These are phyloP conservation scores for Borovskyia barvae DNA, from an alignment of 208 protist genomes.

Conservation along the genomic window DNA sequence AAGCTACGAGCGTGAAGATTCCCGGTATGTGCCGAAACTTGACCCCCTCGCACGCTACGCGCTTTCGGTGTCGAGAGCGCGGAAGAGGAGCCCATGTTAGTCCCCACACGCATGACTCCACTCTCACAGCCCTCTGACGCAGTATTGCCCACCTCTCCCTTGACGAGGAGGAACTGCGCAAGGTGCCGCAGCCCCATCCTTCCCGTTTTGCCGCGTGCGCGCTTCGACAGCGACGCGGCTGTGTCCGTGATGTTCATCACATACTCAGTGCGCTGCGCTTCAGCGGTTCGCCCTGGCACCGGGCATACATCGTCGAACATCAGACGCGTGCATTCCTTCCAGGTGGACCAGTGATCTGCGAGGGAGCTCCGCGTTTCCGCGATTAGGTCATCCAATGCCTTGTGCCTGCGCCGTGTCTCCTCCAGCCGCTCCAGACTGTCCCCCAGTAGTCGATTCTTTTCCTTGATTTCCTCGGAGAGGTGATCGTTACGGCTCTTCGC, in stretches of 20 bases:
- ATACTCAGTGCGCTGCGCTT: constrained; percentile 22
- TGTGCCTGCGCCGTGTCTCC: constrained; percentile 43
- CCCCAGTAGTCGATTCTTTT: constrained; percentile 65
- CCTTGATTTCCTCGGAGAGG: constrained; percentile 61
- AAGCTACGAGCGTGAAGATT: too few relatives aligned
- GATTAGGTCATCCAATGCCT: constrained; percentile 50
- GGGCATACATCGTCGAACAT: constrained; percentile 68
- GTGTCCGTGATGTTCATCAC: constrained; percentile 88
- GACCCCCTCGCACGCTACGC: too few relatives aligned
- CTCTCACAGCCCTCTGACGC: too few relatives aligned
- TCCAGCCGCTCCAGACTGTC: constrained; percentile 35
- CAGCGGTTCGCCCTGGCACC: constrained; percentile 25
- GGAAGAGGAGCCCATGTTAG: too few relatives aligned
- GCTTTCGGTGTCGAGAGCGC: too few relatives aligned
- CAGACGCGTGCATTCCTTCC: constrained; percentile 44
- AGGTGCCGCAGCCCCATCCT: constrained; percentile 56
- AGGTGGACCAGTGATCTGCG: constrained; percentile 64
- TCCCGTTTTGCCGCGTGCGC: constrained; percentile 57
- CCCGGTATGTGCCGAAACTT: too few relatives aligned
- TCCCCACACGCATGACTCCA: too few relatives aligned
- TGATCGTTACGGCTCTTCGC: constrained; percentile 64
- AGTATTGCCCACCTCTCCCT: constrained; percentile 13
- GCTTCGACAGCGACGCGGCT: constrained; percentile 41
- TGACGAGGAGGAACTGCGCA: constrained; percentile 42
- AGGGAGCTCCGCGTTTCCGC: constrained; percentile 56